Conservation (phyloP, 805 yeast genomes). For the Ogataea paradorogensis region DNA sequence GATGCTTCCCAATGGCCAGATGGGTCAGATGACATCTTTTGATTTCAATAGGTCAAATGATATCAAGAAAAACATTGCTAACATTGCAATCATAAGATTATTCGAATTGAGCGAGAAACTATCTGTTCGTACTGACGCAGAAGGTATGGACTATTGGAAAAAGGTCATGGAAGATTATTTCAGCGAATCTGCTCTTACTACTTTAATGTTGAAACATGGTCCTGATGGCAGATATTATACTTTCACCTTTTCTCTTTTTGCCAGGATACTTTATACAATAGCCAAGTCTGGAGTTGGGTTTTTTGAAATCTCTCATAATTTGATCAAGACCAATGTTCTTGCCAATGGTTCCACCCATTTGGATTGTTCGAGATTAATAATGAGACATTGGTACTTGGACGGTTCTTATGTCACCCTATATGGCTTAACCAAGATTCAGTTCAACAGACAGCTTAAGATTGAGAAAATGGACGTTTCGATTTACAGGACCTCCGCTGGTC, state of each 20-base stretch:
- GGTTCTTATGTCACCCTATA: constrained; percentile 65
- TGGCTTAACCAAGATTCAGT: constrained; percentile 59
- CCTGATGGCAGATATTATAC: constrained; percentile 57
- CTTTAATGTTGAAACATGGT: constrained; percentile 44
- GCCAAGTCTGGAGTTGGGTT: constrained; percentile 50
- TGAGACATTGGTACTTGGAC: constrained; percentile 57
- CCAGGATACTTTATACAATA: constrained; percentile 54
- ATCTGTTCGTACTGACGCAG: constrained; percentile 40
- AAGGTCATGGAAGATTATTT: constrained; percentile 49
- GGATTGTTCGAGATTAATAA: constrained; percentile 49
- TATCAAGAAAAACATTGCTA: constrained; percentile 36
- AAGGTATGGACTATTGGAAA: constrained; percentile 49
- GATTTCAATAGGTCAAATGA: constrained; percentile 22
- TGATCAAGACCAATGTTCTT: constrained; percentile 49
- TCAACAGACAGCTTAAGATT: constrained; percentile 60
- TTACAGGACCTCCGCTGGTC: constrained; percentile 43
- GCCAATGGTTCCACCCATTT: constrained; percentile 52
- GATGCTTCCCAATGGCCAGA: constrained; percentile 6
- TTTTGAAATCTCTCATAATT: constrained; percentile 49
- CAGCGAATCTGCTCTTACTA: constrained; percentile 46
- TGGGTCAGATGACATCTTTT: constrained; percentile 8
- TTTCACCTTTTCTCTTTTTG: constrained; percentile 61
- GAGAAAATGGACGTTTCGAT: constrained; percentile 69
- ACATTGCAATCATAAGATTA: constrained; percentile 49
- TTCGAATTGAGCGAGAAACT: constrained; percentile 48